Base-by-base conservation (phyloP, 2,329 filamentous ascomycete species). In the Cladosporium sp. region DNA sequence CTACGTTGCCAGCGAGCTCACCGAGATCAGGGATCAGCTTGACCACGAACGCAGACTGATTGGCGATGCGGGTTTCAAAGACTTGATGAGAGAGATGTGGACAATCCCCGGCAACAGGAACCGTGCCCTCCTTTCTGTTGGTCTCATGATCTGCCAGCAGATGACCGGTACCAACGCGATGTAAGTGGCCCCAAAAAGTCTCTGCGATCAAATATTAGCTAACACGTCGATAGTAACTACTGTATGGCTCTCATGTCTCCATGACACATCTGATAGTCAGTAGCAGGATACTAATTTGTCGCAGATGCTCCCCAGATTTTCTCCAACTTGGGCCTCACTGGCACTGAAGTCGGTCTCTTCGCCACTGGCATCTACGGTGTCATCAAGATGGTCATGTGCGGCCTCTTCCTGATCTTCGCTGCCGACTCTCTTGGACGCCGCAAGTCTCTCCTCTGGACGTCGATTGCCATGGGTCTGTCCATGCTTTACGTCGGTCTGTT, bases 401-500 rank as follows among this genome's bases (percentile, higher is more conserved):
- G 77, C 4, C 62, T 75, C 47, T 89, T 88, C 72, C 73, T 89
- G 20, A 63, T 85, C 56, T 88, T 91, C 75, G 77, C 89, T 3
- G 86, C 90, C 53, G 86, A 89, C 64, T 84, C 82, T 2, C 78
- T 89, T 1, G 86, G 86, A 18, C 79, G 86, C 50, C 88, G 89
- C 66, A 68, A 71, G 20, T 68, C 73, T 7, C 68, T 80, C 3
- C 32, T 66, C 37, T 64, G 60, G 62, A 64, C 51, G 72, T 83
- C 64, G 57, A 34, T 64, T 74, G 7, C 54, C 74, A 76, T 79
- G 69, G 82, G 76, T 7, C 56, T 76, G 13, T 75, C 79, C 56
- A 85, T 88, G 80, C 80, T 82, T 66, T 83, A 87, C 62, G 81
- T 88, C 52, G 85, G 84, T n/a, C 75, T 86, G 48, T 88, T 88